Evolutionary conservation across 371 early-diverging fungal species (phyloP), one percentile per base, ranked within the genome.

Genomic region (Mortierella sp.): DNA sequence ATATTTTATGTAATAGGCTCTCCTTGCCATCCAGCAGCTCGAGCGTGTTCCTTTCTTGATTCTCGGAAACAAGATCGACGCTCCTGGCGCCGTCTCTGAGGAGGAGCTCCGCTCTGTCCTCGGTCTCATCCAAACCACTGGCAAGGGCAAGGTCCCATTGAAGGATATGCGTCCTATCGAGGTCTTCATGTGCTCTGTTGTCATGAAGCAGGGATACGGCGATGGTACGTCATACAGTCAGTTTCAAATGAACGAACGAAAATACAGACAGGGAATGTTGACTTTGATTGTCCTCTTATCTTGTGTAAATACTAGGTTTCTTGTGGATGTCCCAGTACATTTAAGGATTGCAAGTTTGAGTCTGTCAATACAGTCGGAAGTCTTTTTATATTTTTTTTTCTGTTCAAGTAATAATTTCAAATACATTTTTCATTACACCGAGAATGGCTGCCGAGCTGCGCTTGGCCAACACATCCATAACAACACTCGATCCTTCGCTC

Each of bases 61-160:
- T 67, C 93, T 98, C 65, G 99, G 99, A 74, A 98, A 98, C 92
- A 98, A 98, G 92, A 98, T 98, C 84, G 99, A 98, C 84, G 94
- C 95, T 22, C 92, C 92, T 68, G 94, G 95, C 73, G 99, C 99
- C 48, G 96, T 97, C 63, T 94, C 94, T 45, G 99, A 98, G 87
- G 98, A 97, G 71, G 92, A 91, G 68, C 92, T 98, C 66, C 89
- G 98, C 85, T 87, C 89, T 66, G 88, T 88, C 53, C 91, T 98
- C 58, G 97, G 97, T 43, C 88, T 98, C 76, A 93, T 90, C 90
- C 97, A 97, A 84, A 97, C 98, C 57, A 98, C 98, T 52, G 98
- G 99, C 78, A 98, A 98, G 92, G 99, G 98, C 81, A 97, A 96
- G 86, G 94, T 95, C 58, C 90, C 91, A 65, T 89, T 97, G 80